Evolutionary conservation across 257 asterid genomes (phyloP).

Genomic region (Nicotiana knightiana): DNA sequence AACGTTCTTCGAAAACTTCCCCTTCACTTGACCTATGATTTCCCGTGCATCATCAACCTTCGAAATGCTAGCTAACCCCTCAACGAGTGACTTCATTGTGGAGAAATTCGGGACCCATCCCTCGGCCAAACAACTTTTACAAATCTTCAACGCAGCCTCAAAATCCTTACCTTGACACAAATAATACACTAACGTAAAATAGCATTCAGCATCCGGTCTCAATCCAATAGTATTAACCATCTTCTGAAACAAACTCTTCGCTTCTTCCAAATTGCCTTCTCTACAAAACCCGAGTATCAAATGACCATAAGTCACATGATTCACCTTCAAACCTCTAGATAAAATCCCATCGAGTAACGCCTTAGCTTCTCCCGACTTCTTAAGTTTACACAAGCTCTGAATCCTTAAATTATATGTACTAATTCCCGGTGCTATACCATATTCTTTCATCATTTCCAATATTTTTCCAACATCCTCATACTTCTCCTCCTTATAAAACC

Average conservation of each 20-base stretch:
- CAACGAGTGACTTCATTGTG: constrained; percentile 67
- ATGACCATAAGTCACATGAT: constrained; percentile 42
- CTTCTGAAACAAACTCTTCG: constrained; percentile 44
- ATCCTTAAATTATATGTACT: constrained; percentile 60
- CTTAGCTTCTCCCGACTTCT: constrained; percentile 62
- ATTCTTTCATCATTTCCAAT: constrained; percentile 54
- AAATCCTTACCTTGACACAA: constrained; percentile 54
- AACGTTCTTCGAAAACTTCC: constrained; percentile 43
- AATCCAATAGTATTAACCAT: constrained; percentile 36
- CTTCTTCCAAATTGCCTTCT: constrained; percentile 53
- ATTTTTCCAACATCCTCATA: constrained; percentile 61
- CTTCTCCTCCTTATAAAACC: constrained; percentile 62
- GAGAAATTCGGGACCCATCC: constrained; percentile 71
- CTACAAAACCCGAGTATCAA: constrained; percentile 66
- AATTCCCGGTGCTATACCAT: constrained; percentile 35
- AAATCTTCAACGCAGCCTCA: constrained; percentile 46
- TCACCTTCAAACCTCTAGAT: constrained; percentile 49
- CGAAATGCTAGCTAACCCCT: constrained; percentile 51
- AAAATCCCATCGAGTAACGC: constrained; percentile 62
- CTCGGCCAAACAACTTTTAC: constrained; percentile 41
- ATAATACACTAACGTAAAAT: constrained; percentile 58
- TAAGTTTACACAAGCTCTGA: constrained; percentile 66
- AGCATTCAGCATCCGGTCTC: constrained; percentile 45
- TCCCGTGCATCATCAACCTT: constrained; percentile 60
- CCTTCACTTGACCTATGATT: constrained; percentile 47